Percentiles rank a stretch among this genome's conserved stretches.
These are phyloP conservation scores for Tribonema minus DNA, from an alignment of 108 stramenopile genomes.

Conservation along the genomic window DNA sequence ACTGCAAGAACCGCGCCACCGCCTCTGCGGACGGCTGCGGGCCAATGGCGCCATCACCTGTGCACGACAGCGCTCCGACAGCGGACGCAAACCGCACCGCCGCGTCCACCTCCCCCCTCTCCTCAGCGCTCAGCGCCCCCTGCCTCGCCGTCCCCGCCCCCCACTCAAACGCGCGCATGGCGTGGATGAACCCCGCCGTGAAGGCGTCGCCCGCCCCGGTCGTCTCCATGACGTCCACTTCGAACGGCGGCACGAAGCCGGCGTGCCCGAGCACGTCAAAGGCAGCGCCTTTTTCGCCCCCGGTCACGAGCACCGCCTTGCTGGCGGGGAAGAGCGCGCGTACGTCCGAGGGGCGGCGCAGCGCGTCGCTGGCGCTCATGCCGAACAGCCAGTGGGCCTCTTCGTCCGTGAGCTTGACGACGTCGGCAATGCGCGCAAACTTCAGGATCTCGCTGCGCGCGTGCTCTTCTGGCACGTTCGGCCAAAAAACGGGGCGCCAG, in stretches of 20 bases:
- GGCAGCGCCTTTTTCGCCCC: conserved; percentile 17
- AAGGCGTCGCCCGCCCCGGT: conserved; percentile 49
- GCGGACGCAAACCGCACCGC: conserved; percentile 35
- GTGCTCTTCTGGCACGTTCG: not conserved
- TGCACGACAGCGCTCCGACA: conserved; percentile 30
- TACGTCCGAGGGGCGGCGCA: not conserved
- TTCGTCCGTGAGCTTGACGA: conserved; percentile 40
- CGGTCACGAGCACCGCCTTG: conserved; percentile 43
- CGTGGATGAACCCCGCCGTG: conserved; percentile 31
- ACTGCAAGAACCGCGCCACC: conserved; percentile 11
- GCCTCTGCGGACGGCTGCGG: conserved; percentile 14
- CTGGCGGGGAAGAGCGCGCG: not conserved
- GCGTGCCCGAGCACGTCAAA: conserved; percentile 9
- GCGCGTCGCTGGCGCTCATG: not conserved
- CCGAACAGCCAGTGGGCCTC: conserved; percentile 41
- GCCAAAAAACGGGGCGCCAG: conserved; percentile 48
- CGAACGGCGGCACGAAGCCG: conserved; percentile 21
- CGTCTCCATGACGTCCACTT: conserved; percentile 26
- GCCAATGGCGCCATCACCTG: conserved; percentile 31
- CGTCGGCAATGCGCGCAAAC: conserved; percentile 4
- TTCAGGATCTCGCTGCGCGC: conserved; percentile 2
- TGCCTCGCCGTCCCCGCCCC: not conserved
- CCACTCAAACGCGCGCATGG: not conserved
- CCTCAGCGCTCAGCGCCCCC: not conserved
- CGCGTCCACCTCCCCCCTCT: not conserved